Evolutionary conservation across 1,284 basidiomycete genomes (phyloP), one percentile per base, ranked within the genome.

Genomic region (Ceratobasidium sp.): DNA sequence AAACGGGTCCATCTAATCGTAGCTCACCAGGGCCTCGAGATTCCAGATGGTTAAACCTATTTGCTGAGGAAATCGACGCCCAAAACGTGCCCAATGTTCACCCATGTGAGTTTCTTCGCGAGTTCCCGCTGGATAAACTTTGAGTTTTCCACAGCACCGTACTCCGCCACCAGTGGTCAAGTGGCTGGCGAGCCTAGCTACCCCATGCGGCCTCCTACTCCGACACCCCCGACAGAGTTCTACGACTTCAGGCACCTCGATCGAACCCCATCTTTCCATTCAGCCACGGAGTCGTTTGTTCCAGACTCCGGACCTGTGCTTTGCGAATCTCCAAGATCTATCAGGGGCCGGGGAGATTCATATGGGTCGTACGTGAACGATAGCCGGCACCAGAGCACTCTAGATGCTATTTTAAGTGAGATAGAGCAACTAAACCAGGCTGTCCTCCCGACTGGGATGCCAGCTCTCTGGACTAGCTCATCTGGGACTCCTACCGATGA

Each of bases 231-330:
- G 7, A 5, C 54, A 19, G 67, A 40, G 17, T 6, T 57, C 6
- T 51, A 56, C 34, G 67, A 69, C 29, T 69, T 69, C 40, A 54
- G 67, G 15, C 51, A 69, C 29, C 34, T 56, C n/a, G 67, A 69
- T 40, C 67, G 40, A 29, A 9, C 19, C 29, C n/a, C 22, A 15
- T 22, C 62, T 5, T 64, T 43, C n/a, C 40, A 25, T n/a, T 19
- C 54, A 11, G 8, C 9, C 22, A 37, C n/a, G 22, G 15, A 43
- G 25, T n/a, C 17, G 19, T 29, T 25, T 34, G 25, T 22, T 57
- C 15, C 67, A 44, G n/a, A 44, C 22, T 37, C 51, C 7, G n/a
- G 15, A 17, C 37, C 67, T 7, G 2, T 44, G 19, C 57, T 56
- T 22, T 69, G 52, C 54, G 67, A 69, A 3, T 69, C 67, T 29